Conservation (phyloP, 345 rosid genomes). For the Hevea brasiliensis region DNA sequence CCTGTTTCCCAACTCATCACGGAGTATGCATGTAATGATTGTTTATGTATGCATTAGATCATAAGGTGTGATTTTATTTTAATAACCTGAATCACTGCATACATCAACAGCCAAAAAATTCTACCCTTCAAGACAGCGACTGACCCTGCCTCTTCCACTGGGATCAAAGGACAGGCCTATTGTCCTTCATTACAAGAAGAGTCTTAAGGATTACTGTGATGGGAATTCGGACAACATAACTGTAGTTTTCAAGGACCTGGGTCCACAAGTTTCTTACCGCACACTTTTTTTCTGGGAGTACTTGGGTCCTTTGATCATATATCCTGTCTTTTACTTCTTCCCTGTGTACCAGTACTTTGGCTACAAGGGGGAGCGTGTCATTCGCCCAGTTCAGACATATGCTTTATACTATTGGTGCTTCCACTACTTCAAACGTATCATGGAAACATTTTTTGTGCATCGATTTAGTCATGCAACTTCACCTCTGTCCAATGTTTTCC, state of each 20-base stretch:
- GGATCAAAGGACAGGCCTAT: conserved; percentile 79
- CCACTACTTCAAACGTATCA: conserved; percentile 92
- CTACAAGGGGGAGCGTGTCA: conserved; percentile 54
- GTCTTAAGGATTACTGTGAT: conserved; percentile 68
- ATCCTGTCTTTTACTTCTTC: conserved; percentile 85
- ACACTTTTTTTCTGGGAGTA: conserved; percentile 96
- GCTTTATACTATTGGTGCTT: conserved; percentile 94
- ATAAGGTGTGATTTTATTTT: conserved; percentile 13
- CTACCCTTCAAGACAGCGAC: conserved; percentile 95
- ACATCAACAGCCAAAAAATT: conserved; percentile 68
- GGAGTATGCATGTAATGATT: neutral
- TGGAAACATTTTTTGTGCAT: conserved; percentile 94
- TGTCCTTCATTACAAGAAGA: conserved; percentile 63
- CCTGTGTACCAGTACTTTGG: conserved; percentile 80
- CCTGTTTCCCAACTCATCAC: neutral
- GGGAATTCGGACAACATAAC: conserved; percentile 57
- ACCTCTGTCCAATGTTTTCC: conserved; percentile 83
- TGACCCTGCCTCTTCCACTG: conserved; percentile 71
- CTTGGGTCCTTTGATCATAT: conserved; percentile 83
- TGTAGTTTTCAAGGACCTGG: conserved; percentile 86
- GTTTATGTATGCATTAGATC: neutral
- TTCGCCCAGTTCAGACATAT: conserved; percentile 87
- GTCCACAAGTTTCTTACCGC: conserved; percentile 91
- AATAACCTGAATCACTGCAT: conserved; percentile 14
- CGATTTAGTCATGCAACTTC: conserved; percentile 96